A percentile compares a stretch with the other conserved stretches of the same genome.
Conservation (phyloP, 2,329 filamentous ascomycete species). For the Alternaria brassicae region DNA sequence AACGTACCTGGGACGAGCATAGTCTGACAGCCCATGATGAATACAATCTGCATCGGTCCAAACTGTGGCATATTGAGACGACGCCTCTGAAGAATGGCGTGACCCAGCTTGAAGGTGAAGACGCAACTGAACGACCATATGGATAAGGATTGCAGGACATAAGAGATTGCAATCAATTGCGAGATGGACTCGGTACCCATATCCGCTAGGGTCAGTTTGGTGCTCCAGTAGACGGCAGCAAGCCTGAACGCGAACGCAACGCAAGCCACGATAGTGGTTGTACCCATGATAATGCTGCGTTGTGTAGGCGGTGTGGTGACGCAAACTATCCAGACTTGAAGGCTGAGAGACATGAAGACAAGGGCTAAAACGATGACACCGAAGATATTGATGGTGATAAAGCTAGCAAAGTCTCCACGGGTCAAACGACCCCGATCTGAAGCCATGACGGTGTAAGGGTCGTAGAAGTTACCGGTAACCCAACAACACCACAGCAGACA, state of each 20-base stretch:
- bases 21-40: constrained; percentile 72
- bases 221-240: constrained; percentile 59
- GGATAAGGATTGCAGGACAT: constrained; percentile 62
- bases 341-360: constrained; percentile 65
- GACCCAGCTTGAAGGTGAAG: constrained; percentile 67
- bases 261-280: constrained; percentile 59
- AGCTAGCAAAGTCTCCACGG: constrained; percentile 53
- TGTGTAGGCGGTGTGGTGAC: constrained; percentile 56
- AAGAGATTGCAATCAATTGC: constrained; percentile 46
- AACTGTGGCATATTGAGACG: constrained; percentile 66
- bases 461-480: constrained; percentile 66
- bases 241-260: constrained; percentile 63
- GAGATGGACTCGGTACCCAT: constrained; percentile 33
- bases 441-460: constrained; percentile 67
- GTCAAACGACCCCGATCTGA: constrained; percentile 62
- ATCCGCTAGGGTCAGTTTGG: constrained; percentile 48
- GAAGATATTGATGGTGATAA: constrained; percentile 59
- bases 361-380: constrained; percentile 61
- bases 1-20: constrained; percentile 66
- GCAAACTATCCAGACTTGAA: constrained; percentile 70
- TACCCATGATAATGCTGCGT: constrained; percentile 54
- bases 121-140: constrained; percentile 69
- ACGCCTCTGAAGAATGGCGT: constrained; percentile 63
- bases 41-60: constrained; percentile 70
- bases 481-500: constrained; percentile 64